Conservation (phyloP, 352 stramenopile genomes). For the Bremia lactucae region DNA sequence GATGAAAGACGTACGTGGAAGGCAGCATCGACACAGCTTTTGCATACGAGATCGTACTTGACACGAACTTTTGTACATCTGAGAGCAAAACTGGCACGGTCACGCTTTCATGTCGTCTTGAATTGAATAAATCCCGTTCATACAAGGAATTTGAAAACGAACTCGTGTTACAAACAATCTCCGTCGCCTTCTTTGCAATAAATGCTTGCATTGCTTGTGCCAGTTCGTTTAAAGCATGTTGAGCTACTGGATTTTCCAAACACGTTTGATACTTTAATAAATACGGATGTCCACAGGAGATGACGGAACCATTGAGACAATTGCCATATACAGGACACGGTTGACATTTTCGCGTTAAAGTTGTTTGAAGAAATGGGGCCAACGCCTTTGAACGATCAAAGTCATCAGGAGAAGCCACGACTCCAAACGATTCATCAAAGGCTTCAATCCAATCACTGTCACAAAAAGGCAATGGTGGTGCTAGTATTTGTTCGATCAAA, state of each 20-base stretch:
- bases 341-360: constrained; percentile 21
- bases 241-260: constrained; percentile 42
- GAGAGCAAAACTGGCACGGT: constrained; percentile 37
- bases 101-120: not conserved
- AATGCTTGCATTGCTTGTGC: constrained; percentile 38
- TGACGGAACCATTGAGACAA: constrained; percentile 36
- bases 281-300: constrained; percentile 37
- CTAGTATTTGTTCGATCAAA: constrained; percentile 26
- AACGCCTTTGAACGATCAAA: constrained; percentile 40
- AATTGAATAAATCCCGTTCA: not conserved
- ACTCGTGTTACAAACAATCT: constrained; percentile 23
- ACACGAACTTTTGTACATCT: constrained; percentile 38
- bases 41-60: constrained; percentile 28
- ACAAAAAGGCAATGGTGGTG: constrained; percentile 35
- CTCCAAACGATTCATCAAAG: constrained; percentile 13
- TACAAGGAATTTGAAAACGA: constrained; percentile 24
- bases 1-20: constrained; percentile 46
- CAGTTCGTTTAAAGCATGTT: constrained; percentile 32
- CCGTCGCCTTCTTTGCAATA: constrained; percentile 23
- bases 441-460: constrained; percentile 34
- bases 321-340: constrained; percentile 50
- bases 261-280: constrained; percentile 39
- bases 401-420: constrained; percentile 13
- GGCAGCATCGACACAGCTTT: constrained; percentile 33
- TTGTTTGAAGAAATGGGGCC: constrained; percentile 30